A percentile compares a stretch with the other conserved stretches of the same genome.
phyloP scores from a whole-genome alignment of 2,329 filamentous ascomycete species.

The Mycosphaerella sp. region DNA sequence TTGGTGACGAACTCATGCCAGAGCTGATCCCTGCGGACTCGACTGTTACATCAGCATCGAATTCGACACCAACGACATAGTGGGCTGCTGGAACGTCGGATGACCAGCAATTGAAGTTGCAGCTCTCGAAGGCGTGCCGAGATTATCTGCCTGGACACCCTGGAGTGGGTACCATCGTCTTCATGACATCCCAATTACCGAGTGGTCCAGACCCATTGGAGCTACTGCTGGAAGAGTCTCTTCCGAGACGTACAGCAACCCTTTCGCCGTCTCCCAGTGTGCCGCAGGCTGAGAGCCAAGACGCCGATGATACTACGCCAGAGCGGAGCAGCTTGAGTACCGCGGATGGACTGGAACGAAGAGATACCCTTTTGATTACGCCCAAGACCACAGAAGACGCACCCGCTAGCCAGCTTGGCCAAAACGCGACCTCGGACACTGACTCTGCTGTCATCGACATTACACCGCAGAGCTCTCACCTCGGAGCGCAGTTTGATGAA shows the following conservation, averaged over 20 bases:
- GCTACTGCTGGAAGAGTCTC: constrained; percentile 1
- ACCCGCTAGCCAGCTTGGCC: no score
- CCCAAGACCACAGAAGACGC: no score
- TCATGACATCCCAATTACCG: not conserved
- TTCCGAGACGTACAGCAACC: not conserved
- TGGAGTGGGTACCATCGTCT: not conserved
- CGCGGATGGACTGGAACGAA: no score
- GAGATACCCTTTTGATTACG: no score
- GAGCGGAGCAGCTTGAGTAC: no score
- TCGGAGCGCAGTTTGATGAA: no score
- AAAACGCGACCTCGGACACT: no score
- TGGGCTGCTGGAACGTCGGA: not conserved
- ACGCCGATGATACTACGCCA: no score
- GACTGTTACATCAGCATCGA: not conserved
- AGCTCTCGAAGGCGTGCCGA: not conserved
- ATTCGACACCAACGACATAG: not conserved
- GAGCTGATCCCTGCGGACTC: not conserved
- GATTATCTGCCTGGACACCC: not conserved
- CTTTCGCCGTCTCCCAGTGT: no score
- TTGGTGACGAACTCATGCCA: not conserved
- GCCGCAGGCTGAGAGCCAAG: no score
- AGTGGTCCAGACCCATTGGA: not conserved
- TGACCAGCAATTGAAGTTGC: not conserved
- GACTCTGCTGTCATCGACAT: no score
- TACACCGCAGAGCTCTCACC: no score